These are phyloP conservation scores for Moringa oleifera DNA, from an alignment of 345 rosid genomes.

Conservation along the genomic window DNA sequence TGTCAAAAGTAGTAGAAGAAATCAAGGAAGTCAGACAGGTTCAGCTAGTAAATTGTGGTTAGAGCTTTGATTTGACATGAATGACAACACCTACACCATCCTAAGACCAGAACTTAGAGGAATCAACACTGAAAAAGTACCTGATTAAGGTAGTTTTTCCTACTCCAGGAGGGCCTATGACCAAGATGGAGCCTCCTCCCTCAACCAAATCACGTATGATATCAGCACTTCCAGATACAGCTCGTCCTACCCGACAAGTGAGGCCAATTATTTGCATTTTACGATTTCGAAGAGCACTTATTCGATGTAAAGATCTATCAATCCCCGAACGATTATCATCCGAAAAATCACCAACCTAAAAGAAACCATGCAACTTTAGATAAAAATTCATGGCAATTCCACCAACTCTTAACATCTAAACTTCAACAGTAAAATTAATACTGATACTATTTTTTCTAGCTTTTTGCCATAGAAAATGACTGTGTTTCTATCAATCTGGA, in stretches of 20 bases:
- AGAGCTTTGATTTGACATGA: background rate
- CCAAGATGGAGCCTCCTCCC: constrained; percentile 87
- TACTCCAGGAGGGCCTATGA: constrained; percentile 92
- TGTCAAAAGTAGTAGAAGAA: background rate
- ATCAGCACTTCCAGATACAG: constrained; percentile 84
- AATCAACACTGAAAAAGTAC: constrained; percentile 23
- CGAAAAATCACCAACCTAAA: constrained; percentile 88
- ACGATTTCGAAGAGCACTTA: constrained; percentile 92
- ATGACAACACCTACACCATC: background rate
- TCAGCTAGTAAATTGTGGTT: background rate
- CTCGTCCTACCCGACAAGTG: constrained; percentile 95
- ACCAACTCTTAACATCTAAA: no score
- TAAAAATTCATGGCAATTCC: background rate
- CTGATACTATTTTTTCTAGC: no score
- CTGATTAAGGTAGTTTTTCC: constrained; percentile 98
- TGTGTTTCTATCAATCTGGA: background rate
- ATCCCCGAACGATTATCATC: constrained; percentile 96
- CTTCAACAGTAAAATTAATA: no score
- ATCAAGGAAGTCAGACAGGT: background rate
- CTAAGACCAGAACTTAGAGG: background rate
- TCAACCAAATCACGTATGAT: constrained; percentile 75
- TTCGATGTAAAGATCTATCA: constrained; percentile 83
- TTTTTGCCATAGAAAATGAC: no score
- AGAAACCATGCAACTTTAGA: constrained; percentile 1
- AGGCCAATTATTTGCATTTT: constrained; percentile 83